These are phyloP conservation scores for Erythrophleum fordii DNA, from an alignment of 306 rosid genomes.

Conservation along the genomic window DNA sequence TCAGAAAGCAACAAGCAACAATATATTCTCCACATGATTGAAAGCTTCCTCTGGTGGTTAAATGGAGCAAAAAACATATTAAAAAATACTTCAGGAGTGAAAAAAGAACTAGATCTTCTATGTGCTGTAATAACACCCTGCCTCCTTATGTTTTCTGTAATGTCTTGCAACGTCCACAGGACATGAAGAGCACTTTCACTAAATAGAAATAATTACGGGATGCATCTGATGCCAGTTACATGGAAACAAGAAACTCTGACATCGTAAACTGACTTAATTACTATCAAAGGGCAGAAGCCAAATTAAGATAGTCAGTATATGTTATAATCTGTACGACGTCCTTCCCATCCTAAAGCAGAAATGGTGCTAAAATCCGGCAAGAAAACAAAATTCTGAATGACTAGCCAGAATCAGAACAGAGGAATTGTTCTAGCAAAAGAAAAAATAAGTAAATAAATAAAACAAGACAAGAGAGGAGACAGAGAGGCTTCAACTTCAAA, in stretches of 20 bases:
- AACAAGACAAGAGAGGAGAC: not conserved
- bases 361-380: not conserved
- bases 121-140: not conserved
- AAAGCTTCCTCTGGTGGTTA: not conserved
- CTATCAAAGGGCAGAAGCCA: not conserved
- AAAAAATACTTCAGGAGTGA: not conserved
- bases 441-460: no score
- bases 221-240: slow-evolving; percentile 21
- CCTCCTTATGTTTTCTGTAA: slow-evolving; percentile 8
- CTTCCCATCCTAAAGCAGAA: not conserved
- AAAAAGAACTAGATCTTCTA: not conserved
- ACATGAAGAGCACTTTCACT: slow-evolving; percentile 23
- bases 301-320: no score
- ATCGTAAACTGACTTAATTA: slow-evolving; percentile 23
- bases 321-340: not conserved
- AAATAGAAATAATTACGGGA: not conserved
- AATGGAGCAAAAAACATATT: not conserved
- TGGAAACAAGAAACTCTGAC: slow-evolving; percentile 12
- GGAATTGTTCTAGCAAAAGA: not conserved
- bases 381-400: not conserved
- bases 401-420: slow-evolving; percentile 3
- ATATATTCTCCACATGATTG: not conserved
- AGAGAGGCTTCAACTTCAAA: slow-evolving; percentile 23
- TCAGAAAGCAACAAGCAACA: not conserved
- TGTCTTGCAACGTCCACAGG: slow-evolving; percentile 24